Conservation (phyloP, 179 eudicot species). For the Actinidia polygama region DNA sequence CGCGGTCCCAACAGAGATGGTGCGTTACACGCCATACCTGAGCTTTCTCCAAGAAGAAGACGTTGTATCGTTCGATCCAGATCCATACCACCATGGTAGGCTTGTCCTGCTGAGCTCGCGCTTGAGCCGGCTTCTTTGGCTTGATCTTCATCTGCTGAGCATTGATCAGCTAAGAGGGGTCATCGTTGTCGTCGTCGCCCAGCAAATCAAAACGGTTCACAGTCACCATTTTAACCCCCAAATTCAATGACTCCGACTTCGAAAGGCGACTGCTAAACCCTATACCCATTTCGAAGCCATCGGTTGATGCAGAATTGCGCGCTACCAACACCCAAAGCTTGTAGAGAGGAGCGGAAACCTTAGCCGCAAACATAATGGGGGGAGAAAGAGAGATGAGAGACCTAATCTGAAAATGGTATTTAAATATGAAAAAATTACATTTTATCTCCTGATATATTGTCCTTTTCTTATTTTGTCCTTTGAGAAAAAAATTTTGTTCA, state of each 20-base stretch:
- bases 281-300: conserved; percentile 26
- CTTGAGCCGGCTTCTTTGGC: conserved; percentile 46
- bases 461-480: no score
- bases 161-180: conserved; percentile 50
- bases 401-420: conserved; percentile 29
- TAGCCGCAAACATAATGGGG: conserved; percentile 40
- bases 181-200: conserved; percentile 69
- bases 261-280: conserved; percentile 22
- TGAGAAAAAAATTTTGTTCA: no score
- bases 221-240: conserved; percentile 53
- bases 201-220: conserved; percentile 83
- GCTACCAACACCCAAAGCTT: background rate
- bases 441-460: no score
- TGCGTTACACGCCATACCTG: no score
- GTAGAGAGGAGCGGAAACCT: conserved; percentile 34
- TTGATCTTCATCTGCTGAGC: conserved; percentile 46
- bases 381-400: conserved; percentile 13
- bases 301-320: conserved; percentile 1
- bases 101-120: conserved; percentile 30
- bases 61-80: no score
- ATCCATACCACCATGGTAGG: no score
- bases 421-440: no score
- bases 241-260: background rate
- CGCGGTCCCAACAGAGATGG: no score
- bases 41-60: no score